phyloP scores from a whole-genome alignment of 768 basidiomycete species.

The Galerina sulciceps region DNA sequence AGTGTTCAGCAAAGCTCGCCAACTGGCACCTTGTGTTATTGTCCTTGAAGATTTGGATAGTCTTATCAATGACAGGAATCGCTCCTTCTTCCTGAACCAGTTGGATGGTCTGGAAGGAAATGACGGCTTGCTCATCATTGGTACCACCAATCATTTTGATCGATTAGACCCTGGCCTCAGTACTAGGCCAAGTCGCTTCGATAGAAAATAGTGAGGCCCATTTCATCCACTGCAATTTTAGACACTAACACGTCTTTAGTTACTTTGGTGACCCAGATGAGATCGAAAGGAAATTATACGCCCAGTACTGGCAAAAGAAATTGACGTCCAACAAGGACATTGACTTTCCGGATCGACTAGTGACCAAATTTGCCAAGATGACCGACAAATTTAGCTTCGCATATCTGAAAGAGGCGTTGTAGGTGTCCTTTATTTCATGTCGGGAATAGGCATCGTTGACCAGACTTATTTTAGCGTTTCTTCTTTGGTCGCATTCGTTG shows the following conservation, averaged over 20 bases:
- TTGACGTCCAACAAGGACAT: slow-evolving; percentile 64
- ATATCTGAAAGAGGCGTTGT: slow-evolving; percentile 91
- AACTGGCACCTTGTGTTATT: slow-evolving; percentile 67
- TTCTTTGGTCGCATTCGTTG: slow-evolving; percentile 67
- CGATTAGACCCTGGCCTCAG: slow-evolving; percentile 78
- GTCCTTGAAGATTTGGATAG: slow-evolving; percentile 70
- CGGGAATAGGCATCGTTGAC: neutral
- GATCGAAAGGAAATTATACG: slow-evolving; percentile 70
- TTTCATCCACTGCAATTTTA: neutral
- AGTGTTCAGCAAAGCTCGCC: slow-evolving; percentile 77
- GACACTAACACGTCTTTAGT: slow-evolving; percentile 36
- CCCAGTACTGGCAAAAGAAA: slow-evolving; percentile 82
- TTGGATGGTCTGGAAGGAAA: slow-evolving; percentile 82
- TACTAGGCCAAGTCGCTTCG: slow-evolving; percentile 81
- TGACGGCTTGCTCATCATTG: slow-evolving; percentile 78
- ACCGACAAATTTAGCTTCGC: slow-evolving; percentile 83
- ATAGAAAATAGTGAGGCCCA: slow-evolving; percentile 76
- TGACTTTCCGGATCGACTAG: slow-evolving; percentile 68
- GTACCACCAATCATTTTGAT: slow-evolving; percentile 85
- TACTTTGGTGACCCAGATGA: slow-evolving; percentile 72
- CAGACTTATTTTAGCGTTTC: slow-evolving; percentile 56
- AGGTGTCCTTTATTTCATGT: slow-evolving; percentile 31
- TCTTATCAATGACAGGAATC: slow-evolving; percentile 75
- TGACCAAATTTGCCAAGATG: slow-evolving; percentile 57
- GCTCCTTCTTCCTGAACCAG: slow-evolving; percentile 90